Evolutionary conservation across 768 basidiomycete genomes (phyloP), one percentile per base, ranked within the genome.

Genomic region (Saitozyma podzolica): DNA sequence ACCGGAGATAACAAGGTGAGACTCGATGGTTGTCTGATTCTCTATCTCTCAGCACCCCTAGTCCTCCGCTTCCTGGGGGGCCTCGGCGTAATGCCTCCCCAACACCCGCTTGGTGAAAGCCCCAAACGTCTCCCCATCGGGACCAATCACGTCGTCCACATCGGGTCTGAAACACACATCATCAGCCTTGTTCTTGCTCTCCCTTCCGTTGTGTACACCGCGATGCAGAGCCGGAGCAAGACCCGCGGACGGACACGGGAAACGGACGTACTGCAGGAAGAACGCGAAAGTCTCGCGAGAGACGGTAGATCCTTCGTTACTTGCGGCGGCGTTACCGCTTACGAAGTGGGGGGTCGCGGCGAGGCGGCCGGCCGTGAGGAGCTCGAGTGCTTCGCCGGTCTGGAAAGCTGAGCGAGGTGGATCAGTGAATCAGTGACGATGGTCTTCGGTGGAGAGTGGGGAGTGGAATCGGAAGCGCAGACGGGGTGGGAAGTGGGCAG

Each of bases 261-360:
- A 17, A 8, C 40, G 14, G 54, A 75, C 77, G 50, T 67, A 80
- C 77, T 82, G 82, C 40, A 83, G 59, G 70, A 83, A 83, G 56
- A 81, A 80, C 0, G 82, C 82, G 58, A 83, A 78, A 0, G 96
- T 97, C 78, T 98, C 93, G 56, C 95, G 83, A 6, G 85, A 86
- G 29, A 92, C 84, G 29, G 20, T 54, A 40, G 62, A 64, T 40
- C 69, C 54, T 19, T 47, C 55, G 77, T 56, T 78, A 37, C 51
- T 10, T 58, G 4, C 78, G 17, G 48, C 37, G 39, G 50, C 78
- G 7, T 88, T 91, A 6, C 91, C 87, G 63, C 88, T 86, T 49
- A 98, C 95, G 67, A 91, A 96, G 69, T 98, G 95, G 11, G 95
- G 95, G 0, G 96, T 99, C 0, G 96, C 96, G 49, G 88, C 85